Evolutionary conservation across 1,284 basidiomycete genomes (phyloP).

Genomic region (Cerioporus squamosus): DNA sequence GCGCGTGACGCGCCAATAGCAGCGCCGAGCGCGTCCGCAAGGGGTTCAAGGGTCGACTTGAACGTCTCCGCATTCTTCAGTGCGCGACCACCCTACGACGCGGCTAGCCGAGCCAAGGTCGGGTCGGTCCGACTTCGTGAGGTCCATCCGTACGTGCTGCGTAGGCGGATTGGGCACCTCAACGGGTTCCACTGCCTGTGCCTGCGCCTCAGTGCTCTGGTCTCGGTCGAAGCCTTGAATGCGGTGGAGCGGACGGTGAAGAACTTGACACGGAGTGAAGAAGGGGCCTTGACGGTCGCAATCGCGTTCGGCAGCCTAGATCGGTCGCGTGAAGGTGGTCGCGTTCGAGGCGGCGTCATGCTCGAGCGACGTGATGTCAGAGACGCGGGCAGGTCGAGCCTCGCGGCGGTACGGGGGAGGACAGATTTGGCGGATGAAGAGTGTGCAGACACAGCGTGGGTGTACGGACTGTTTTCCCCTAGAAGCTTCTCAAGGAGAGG

Average conservation of each 20-base stretch:
- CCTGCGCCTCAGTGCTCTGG: slow-evolving; percentile 56
- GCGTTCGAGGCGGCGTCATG: slow-evolving; percentile 76
- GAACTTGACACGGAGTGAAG: slow-evolving; percentile 83
- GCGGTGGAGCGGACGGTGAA: slow-evolving; percentile 97
- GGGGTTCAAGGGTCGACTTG: slow-evolving; percentile 85
- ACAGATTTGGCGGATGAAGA: slow-evolving; percentile 76
- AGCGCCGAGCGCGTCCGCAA: slow-evolving; percentile 92
- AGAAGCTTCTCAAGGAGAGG: slow-evolving; percentile 49
- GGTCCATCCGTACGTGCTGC: slow-evolving; percentile 81
- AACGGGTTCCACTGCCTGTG: slow-evolving; percentile 72
- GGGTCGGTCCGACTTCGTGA: slow-evolving; percentile 93
- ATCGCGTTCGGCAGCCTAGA: slow-evolving; percentile 99
- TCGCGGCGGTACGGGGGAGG: slow-evolving; percentile 89
- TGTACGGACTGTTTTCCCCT: slow-evolving; percentile 56
- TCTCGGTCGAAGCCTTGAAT: slow-evolving; percentile 75
- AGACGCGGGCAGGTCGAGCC: slow-evolving; percentile 87
- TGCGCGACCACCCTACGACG: slow-evolving; percentile 94
- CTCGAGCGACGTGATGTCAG: slow-evolving; percentile 86
- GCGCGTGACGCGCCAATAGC: slow-evolving; percentile 98
- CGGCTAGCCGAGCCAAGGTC: slow-evolving; percentile 89
- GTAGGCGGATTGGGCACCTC: slow-evolving; percentile 67
- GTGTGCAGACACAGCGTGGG: slow-evolving; percentile 89
- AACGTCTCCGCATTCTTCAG: slow-evolving; percentile 96
- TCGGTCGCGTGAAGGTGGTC: slow-evolving; percentile 89
- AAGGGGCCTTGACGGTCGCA: slow-evolving; percentile 84